Conservation (phyloP, 768 basidiomycete species). For the Boletus sensibilis region DNA sequence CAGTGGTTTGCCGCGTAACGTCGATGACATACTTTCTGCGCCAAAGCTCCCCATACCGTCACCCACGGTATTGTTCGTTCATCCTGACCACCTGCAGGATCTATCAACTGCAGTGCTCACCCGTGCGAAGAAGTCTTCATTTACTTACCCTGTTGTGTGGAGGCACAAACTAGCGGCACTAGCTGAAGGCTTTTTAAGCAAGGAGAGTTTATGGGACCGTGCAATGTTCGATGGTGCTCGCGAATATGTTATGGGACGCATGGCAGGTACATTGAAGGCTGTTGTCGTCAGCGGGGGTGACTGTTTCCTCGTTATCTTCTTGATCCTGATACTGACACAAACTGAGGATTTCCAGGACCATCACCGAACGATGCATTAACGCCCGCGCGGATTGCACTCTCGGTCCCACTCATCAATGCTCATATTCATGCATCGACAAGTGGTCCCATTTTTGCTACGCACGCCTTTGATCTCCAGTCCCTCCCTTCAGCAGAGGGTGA, state of each 20-base stretch:
- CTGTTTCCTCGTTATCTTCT: conserved; percentile 16
- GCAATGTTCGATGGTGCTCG: conserved; percentile 72
- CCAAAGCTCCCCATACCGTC: conserved; percentile 59
- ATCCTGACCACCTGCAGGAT: conserved; percentile 57
- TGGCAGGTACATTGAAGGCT: conserved; percentile 61
- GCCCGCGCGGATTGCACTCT: conserved; percentile 70
- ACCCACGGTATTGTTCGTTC: conserved; percentile 78
- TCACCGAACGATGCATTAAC: conserved; percentile 51
- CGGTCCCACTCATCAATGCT: conserved; percentile 69
- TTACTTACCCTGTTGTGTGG: conserved; percentile 64
- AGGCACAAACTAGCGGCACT: conserved; percentile 75
- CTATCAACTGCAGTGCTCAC: conserved; percentile 53
- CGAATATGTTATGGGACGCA: conserved; percentile 54
- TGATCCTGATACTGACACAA: background rate
- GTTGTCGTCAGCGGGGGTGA: conserved; percentile 72
- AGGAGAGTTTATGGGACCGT: conserved; percentile 84
- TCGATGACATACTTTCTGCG: conserved; percentile 49
- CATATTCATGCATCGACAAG: conserved; percentile 61
- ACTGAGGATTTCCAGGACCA: conserved; percentile 38
- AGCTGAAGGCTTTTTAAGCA: conserved; percentile 70
- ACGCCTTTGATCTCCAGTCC: conserved; percentile 83
- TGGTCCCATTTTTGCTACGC: conserved; percentile 79
- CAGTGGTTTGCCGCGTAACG: conserved; percentile 27
- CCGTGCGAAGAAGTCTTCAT: conserved; percentile 50
- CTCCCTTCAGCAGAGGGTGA: conserved; percentile 44